Base-by-base conservation (phyloP, 2,329 filamentous ascomycete species). In the Aureobasidium melanogenum region DNA sequence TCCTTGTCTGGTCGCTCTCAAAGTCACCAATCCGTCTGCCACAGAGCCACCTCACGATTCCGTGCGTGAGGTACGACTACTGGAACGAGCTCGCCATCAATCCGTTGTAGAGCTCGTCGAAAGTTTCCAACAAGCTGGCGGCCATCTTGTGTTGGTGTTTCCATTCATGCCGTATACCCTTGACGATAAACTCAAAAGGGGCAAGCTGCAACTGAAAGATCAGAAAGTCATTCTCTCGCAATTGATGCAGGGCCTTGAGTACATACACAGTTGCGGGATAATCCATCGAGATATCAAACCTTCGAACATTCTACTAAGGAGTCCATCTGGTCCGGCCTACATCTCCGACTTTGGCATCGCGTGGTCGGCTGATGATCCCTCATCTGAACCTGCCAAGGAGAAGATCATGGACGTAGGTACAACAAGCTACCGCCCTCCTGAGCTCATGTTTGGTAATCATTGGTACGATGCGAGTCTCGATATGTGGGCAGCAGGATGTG, bases 341-440 rank as follows among this genome's bases (percentile, higher is more conserved):
- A 80, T 99, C 2, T 85, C 90, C 38, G 94, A 99, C 73, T 97
- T 99, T 75, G 93, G 94, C 55, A 65, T 63, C 17, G 63, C 63
- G 19, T 65, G 63, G 91, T 85, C 87, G 66, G 83, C 87, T 2
- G 73, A 79, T 12, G 30, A 34, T 19, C 65, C 73, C 6, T 74
- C 76, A 3, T 81, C 83, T 15, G 94, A 99, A 71, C 78, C 84
- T 1, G 69, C 78, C 9, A 72, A 84, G 59, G 69, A 79, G 60
- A 97, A 97, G 74, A 88, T 96, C 57, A 87, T 94, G 8, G 95
- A 99, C 71, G 89, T 99, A 28, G 94, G 94, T 38, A 97, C 93
- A 1, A 93, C 92, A 0, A 84, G 88, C 52, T 99, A 99, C 75
- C 85, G 95, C 22, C 84, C 93, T 0, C 94, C 94, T 0, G 95